phyloP scores from a whole-genome alignment of 495 filamentous ascomycete genomes.

The Aspergillus hancockii region DNA sequence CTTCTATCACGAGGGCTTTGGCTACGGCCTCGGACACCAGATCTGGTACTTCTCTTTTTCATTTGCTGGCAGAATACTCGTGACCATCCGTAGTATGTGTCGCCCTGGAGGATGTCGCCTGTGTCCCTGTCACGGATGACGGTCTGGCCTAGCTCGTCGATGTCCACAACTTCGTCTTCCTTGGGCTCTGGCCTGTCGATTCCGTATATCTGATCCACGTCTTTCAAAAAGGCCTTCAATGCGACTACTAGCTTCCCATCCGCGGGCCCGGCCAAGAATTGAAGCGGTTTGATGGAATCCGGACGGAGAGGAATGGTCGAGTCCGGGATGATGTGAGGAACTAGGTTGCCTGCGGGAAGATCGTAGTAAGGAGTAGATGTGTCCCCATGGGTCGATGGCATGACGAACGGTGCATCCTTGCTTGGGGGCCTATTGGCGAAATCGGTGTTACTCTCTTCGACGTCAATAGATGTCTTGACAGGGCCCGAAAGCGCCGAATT shows the following conservation, averaged over 20 bases:
- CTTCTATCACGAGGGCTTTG: slow-evolving; percentile 41
- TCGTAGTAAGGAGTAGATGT: slow-evolving; percentile 76
- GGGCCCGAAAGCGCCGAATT: slow-evolving; percentile 42
- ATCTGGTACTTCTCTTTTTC: slow-evolving; percentile 56
- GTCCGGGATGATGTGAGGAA: slow-evolving; percentile 76
- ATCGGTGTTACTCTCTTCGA: slow-evolving; percentile 23
- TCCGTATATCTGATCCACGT: slow-evolving; percentile 65
- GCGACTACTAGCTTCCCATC: slow-evolving; percentile 62
- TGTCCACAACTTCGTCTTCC: slow-evolving; percentile 49
- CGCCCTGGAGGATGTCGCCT: slow-evolving; percentile 59
- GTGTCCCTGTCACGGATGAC: slow-evolving; percentile 61
- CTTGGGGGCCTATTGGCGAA: slow-evolving; percentile 32
- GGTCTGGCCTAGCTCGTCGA: slow-evolving; percentile 73
- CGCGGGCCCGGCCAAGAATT: slow-evolving; percentile 71
- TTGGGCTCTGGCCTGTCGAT: slow-evolving; percentile 39
- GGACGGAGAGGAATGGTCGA: slow-evolving; percentile 72
- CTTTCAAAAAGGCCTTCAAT: slow-evolving; percentile 67
- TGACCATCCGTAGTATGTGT: slow-evolving; percentile 89
- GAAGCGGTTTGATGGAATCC: slow-evolving; percentile 70
- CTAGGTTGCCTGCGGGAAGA: slow-evolving; percentile 78
- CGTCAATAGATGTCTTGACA: slow-evolving; percentile 27
- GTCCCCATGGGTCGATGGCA: slow-evolving; percentile 81
- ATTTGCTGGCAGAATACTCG: slow-evolving; percentile 78
- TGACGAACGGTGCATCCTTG: slow-evolving; percentile 62
- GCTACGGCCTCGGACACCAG: slow-evolving; percentile 30